Percentiles rank a stretch among this genome's conserved stretches.
phyloP scores from a whole-genome alignment of 257 asterid genomes.

The Scutellaria baicalensis region DNA sequence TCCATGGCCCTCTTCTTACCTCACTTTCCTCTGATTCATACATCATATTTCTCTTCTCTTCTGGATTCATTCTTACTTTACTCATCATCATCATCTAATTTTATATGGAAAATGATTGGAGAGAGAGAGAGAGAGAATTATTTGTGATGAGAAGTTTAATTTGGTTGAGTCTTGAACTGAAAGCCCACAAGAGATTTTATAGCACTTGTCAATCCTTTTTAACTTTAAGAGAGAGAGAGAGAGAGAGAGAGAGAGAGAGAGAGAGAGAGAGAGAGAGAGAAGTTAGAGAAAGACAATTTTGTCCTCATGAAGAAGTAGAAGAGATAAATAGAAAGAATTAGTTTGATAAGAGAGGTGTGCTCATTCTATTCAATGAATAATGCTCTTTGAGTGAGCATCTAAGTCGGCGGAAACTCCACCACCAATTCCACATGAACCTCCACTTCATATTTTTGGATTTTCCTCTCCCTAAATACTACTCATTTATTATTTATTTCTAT shows the following conservation, averaged over 20 bases:
- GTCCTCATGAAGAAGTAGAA: too few relatives aligned
- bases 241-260: too few relatives aligned
- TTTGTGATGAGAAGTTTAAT: background rate
- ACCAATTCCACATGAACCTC: background rate
- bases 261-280: too few relatives aligned
- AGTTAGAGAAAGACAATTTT: too few relatives aligned
- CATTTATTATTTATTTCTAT: too few relatives aligned
- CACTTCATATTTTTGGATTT: too few relatives aligned
- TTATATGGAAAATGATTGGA: background rate
- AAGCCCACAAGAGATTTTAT: slow-evolving; percentile 29
- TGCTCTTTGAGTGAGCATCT: slow-evolving; percentile 37
- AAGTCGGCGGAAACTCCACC: slow-evolving; percentile 29
- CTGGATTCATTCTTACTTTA: background rate
- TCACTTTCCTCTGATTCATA: slow-evolving; percentile 32
- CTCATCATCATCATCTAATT: slow-evolving; percentile 25
- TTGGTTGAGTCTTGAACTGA: slow-evolving; percentile 12
- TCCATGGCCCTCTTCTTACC: slow-evolving; percentile 89
- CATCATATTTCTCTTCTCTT: background rate
- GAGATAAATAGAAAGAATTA: too few relatives aligned
- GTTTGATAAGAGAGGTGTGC: slow-evolving; percentile 1
- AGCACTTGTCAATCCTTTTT: slow-evolving; percentile 15
- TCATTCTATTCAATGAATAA: slow-evolving; percentile 12
- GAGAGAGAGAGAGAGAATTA: background rate
- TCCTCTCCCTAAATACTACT: too few relatives aligned
- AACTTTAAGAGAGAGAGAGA: too few relatives aligned